Conservation (phyloP, 306 rosid genomes). For the Gastrolobium bilobum region DNA sequence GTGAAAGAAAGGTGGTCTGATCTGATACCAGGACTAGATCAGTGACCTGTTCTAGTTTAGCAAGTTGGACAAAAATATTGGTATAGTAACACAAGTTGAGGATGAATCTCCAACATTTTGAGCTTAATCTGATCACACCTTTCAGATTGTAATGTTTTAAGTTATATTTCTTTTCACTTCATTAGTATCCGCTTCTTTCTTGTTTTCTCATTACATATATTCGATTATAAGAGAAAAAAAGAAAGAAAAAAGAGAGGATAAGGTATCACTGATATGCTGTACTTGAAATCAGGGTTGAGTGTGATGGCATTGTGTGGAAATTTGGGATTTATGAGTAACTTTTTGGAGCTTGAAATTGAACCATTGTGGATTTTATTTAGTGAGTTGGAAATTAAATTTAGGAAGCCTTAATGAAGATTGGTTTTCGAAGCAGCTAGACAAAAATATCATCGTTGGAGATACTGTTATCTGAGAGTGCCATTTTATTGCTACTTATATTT, state of each 20-base stretch:
- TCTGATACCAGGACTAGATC: background rate
- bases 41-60: background rate
- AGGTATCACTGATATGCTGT: background rate
- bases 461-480: background rate
- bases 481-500: background rate
- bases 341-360: slow-evolving; percentile 1
- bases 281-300: background rate
- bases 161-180: background rate
- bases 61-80: slow-evolving; percentile 8
- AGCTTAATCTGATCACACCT: background rate
- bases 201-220: background rate
- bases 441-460: background rate
- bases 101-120: background rate
- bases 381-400: background rate
- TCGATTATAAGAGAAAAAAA: background rate
- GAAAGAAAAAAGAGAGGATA: background rate
- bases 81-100: background rate
- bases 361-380: background rate
- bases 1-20: background rate
- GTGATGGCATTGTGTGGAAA: background rate
- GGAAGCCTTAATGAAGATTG: background rate
- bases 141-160: background rate
- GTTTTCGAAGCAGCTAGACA: background rate
- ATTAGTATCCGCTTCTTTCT: background rate
- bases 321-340: background rate